Evolutionary conservation across 305 asterid species (phyloP).

Genomic region (Plantago coronopus): DNA sequence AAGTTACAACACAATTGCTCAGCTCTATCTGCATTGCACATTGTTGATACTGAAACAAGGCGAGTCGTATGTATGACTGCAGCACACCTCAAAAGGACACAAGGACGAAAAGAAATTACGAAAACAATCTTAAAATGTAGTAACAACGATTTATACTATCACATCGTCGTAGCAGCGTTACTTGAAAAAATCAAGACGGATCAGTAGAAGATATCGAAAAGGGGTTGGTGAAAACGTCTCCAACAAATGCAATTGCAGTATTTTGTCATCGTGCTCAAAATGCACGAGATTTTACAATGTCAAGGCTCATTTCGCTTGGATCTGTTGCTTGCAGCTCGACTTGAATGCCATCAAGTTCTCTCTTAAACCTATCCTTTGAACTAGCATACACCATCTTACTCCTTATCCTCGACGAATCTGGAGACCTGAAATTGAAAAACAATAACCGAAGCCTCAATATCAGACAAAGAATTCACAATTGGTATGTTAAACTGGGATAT

Average conservation of each 20-base stretch:
- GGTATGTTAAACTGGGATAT: not conserved
- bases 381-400: constrained; percentile 16
- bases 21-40: constrained; percentile 8
- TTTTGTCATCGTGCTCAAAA: constrained; percentile 3
- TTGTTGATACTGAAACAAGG: not conserved
- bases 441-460: not conserved
- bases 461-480: not conserved
- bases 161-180: constrained; percentile 2
- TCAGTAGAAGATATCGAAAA: not conserved
- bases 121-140: constrained; percentile 4
- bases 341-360: constrained; percentile 10
- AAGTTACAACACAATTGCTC: constrained; percentile 5
- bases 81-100: too few relatives aligned
- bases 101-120: not conserved
- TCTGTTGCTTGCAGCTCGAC: constrained; percentile 13
- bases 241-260: not conserved
- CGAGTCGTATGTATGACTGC: not conserved
- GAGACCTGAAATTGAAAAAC: not conserved
- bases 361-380: constrained; percentile 9
- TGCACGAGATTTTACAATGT: constrained; percentile 13
- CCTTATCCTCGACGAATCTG: constrained; percentile 4
- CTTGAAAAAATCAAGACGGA: not conserved
- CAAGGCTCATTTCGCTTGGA: constrained; percentile 15
- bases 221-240: not conserved
- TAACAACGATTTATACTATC: not conserved